Evolutionary conservation across 2,329 filamentous ascomycete species (phyloP).

Genomic region (Magnaporthiopsis poae): DNA sequence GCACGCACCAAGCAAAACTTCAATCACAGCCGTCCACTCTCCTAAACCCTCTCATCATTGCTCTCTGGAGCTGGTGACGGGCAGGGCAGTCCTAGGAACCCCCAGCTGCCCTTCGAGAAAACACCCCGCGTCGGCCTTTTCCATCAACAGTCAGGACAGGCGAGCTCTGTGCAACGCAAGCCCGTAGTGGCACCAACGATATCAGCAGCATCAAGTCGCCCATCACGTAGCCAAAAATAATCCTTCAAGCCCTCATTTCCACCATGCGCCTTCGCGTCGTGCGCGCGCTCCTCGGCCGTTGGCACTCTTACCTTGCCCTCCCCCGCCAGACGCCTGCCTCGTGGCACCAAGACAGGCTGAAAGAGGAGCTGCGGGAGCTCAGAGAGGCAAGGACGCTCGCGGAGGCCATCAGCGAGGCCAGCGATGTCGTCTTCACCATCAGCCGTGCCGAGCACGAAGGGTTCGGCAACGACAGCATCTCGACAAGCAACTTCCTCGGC

Average conservation of each 20-base stretch:
- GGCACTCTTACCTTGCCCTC: conserved; percentile 15
- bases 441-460: conserved; percentile 30
- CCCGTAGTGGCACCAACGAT: too few species aligned
- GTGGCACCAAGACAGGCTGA: conserved; percentile 30
- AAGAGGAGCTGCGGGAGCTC: conserved; percentile 29
- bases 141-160: too few species aligned
- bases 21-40: too few species aligned
- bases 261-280: background rate
- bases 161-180: too few species aligned
- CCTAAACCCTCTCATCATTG: too few species aligned
- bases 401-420: conserved; percentile 31
- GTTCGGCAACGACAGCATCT: conserved; percentile 19
- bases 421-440: conserved; percentile 33
- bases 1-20: too few species aligned
- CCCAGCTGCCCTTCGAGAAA: too few species aligned
- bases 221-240: too few species aligned
- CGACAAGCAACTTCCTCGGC: conserved; percentile 12
- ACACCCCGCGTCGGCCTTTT: too few species aligned
- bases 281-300: background rate
- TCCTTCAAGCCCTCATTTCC: too few species aligned
- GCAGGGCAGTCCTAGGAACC: too few species aligned
- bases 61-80: too few species aligned
- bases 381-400: conserved; percentile 20
- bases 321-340: conserved; percentile 20
- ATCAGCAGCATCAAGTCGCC: background rate